Evolutionary conservation across 2,329 filamentous ascomycete genomes (phyloP), one percentile per base, ranked within the genome.

Genomic region (Periconia sp.): DNA sequence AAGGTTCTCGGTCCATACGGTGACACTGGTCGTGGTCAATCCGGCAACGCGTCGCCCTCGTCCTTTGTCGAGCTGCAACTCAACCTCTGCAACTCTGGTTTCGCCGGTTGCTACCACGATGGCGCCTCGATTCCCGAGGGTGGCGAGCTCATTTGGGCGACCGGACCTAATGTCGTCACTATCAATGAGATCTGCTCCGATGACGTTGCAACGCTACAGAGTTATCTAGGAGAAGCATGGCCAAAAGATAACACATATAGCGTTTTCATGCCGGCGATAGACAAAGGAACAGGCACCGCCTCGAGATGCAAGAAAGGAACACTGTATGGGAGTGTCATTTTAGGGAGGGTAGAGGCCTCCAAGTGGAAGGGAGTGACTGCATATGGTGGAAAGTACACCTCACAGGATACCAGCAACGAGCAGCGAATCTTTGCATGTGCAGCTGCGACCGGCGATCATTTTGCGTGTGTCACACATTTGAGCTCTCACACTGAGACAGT

Each of bases 51-150:
- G 4, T 42, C 38, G 4, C 15, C 16, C 3, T 36, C 38, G 11
- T 47, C 43, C 6, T 47, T 47, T 26, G 29, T 33, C 19, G 31
- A 40, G 18, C 43, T 47, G 18, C 43, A 47, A 26, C 43, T 47
- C 30, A 47, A 47, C 25, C 39, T 47, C 24, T 47, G 43, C 43
- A 47, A 47, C 39, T 42, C 38, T 19, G 43, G 43, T 28, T 42
- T 37, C 26, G 43, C 43, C 8, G 18, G 13, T 10, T 47, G 43
- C 33, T 47, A 43, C 32, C 33, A 23, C 9, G 4, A 25, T 25
- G 43, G 43, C 38, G 26, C 33, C 23, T 43, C 38, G 8, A 47
- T 47, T 25, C 38, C 43, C 12, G 43, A 47, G 33, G 43, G 38
- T 28, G 29, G 30, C 26, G 38, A 41, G 13, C 38, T 41, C 29